phyloP scores from a whole-genome alignment of 331 rosid genomes.

The Malus hybrid region DNA sequence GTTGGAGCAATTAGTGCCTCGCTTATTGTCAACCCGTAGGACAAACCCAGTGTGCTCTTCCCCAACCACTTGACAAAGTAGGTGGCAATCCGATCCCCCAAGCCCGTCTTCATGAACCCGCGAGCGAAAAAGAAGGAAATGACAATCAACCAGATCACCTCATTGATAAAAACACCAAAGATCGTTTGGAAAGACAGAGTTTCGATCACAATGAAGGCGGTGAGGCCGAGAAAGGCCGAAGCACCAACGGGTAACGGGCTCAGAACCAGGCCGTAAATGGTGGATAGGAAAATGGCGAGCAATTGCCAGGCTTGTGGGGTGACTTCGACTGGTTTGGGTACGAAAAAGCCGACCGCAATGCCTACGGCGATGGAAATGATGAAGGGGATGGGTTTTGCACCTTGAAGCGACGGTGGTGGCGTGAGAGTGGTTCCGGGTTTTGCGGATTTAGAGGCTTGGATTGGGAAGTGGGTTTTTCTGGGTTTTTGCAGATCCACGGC shows the following conservation, averaged over 20 bases:
- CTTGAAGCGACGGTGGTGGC: conserved; percentile 17
- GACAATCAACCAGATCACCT: conserved; percentile 93
- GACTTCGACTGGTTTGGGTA: conserved; percentile 73
- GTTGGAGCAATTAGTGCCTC: conserved; percentile 92
- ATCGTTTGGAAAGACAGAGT: conserved; percentile 65
- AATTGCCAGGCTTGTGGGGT: conserved; percentile 81
- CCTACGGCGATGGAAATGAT: conserved; percentile 50
- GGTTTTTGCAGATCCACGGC: conserved; percentile 1
- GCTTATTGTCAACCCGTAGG: conserved; percentile 76
- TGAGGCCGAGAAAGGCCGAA: conserved; percentile 82
- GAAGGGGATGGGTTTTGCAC: conserved; percentile 63
- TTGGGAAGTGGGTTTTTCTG: conserved; percentile 24
- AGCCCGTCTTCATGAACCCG: conserved; percentile 86
- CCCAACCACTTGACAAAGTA: conserved; percentile 89
- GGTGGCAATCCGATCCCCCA: conserved; percentile 85
- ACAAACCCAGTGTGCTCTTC: conserved; percentile 75
- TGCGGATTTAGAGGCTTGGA: conserved; percentile 36
- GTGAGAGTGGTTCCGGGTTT: not conserved
- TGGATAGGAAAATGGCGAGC: conserved; percentile 76
- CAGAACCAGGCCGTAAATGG: conserved; percentile 80
- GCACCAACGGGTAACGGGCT: conserved; percentile 95
- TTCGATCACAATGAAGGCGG: conserved; percentile 48
- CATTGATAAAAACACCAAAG: conserved; percentile 76
- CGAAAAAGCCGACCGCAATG: conserved; percentile 48
- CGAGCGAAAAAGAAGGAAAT: conserved; percentile 96